phyloP scores from a whole-genome alignment of 2,329 filamentous ascomycete genomes.

The Fusarium pseudocircinatum region DNA sequence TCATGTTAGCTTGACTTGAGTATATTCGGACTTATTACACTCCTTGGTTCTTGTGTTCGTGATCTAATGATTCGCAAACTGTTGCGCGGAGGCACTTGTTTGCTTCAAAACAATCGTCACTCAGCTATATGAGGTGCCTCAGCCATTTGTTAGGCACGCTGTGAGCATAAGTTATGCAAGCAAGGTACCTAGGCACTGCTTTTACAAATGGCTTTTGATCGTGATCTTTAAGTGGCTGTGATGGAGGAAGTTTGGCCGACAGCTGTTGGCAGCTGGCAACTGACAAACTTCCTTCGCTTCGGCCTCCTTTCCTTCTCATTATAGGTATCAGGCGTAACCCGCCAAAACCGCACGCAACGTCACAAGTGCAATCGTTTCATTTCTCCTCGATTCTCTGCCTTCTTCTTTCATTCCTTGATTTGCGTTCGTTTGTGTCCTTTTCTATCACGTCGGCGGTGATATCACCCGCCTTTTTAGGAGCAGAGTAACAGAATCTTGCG shows the following conservation, averaged over 20 bases:
- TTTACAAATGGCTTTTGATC: not conserved
- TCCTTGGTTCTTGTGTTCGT: not conserved
- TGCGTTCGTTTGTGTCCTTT: not conserved
- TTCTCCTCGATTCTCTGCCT: not conserved
- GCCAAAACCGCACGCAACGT: slow-evolving; percentile 5
- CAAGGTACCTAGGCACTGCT: not conserved
- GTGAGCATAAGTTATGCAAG: not conserved
- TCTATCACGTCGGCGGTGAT: not conserved
- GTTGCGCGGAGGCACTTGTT: slow-evolving; percentile 4
- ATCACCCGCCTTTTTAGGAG: not conserved
- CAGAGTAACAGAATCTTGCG: not conserved
- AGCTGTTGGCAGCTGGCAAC: slow-evolving; percentile 25
- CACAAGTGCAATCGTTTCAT: not conserved
- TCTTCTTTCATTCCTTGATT: not conserved
- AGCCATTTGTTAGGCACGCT: not conserved
- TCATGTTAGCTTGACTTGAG: no score
- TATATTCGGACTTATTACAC: not conserved
- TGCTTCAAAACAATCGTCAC: slow-evolving; percentile 1
- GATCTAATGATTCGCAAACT: not conserved
- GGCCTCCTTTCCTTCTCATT: not conserved
- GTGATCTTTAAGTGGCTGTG: not conserved
- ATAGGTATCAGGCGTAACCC: slow-evolving; percentile 3
- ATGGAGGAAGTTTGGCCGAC: slow-evolving; percentile 18
- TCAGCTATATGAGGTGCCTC: not conserved
- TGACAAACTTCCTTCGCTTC: slow-evolving; percentile 7